Percentiles rank a stretch among this genome's conserved stretches.
Conservation (phyloP, 306 rosid species). For the Morella rubra region DNA sequence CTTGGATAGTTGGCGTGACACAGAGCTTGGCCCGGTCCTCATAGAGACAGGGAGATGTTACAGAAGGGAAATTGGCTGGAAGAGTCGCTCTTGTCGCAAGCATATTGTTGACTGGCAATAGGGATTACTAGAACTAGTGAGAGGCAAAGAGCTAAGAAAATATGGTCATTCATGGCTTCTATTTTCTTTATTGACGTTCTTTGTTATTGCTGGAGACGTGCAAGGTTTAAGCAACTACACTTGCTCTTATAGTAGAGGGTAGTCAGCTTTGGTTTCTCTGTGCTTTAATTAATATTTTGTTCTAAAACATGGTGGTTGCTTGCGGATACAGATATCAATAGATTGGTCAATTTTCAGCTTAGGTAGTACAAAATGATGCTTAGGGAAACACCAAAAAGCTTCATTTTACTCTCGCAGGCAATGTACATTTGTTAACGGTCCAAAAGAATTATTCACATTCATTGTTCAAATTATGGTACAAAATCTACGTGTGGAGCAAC, state of each 20-base stretch:
- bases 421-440: slow-evolving; percentile 26
- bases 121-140: slow-evolving; percentile 27
- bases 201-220: too few species aligned
- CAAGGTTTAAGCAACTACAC: neutral
- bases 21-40: slow-evolving; percentile 45
- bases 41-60: slow-evolving; percentile 45
- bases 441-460: slow-evolving; percentile 9
- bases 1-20: slow-evolving; percentile 56
- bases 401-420: slow-evolving; percentile 24
- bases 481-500: neutral
- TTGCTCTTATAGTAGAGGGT: slow-evolving; percentile 35
- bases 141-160: slow-evolving; percentile 26
- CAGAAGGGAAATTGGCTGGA: slow-evolving; percentile 54
- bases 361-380: slow-evolving; percentile 26
- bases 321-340: slow-evolving; percentile 37
- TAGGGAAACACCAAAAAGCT: slow-evolving; percentile 48
- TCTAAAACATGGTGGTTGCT: slow-evolving; percentile 39
- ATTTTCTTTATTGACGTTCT: slow-evolving; percentile 2
- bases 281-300: slow-evolving; percentile 1
- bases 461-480: neutral
- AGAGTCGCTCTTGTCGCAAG: slow-evolving; percentile 46
- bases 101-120: slow-evolving; percentile 48
- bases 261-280: neutral
- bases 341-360: neutral
- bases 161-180: slow-evolving; percentile 36